phyloP scores from a whole-genome alignment of 1,284 basidiomycete genomes.

The Melampsora americana region DNA sequence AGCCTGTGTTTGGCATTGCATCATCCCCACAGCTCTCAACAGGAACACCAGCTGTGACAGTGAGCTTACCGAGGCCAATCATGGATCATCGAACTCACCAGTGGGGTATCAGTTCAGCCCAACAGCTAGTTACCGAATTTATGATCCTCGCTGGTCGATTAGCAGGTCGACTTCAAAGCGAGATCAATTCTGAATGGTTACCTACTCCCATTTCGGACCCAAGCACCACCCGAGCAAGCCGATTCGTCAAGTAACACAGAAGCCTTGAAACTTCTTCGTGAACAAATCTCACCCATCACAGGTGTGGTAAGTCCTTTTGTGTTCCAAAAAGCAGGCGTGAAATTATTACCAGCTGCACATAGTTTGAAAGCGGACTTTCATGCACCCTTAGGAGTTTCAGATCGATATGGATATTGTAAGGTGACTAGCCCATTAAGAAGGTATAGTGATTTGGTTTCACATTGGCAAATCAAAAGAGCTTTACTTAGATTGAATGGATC shows the following conservation, averaged over 20 bases:
- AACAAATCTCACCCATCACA: constrained; percentile 56
- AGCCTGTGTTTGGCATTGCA: constrained; percentile 17
- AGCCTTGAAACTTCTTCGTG: constrained; percentile 55
- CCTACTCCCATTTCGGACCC: constrained; percentile 66
- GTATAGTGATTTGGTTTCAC: constrained; percentile 75
- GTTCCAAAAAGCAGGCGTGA: constrained; percentile 45
- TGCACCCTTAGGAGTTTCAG: constrained; percentile 67
- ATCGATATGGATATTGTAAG: constrained; percentile 72
- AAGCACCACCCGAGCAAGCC: constrained; percentile 56
- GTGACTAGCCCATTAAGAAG: constrained; percentile 84
- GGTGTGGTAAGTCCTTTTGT: constrained; percentile 48
- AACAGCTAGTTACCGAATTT: constrained; percentile 67
- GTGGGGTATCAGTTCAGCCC: constrained; percentile 46
- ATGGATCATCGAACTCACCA: constrained; percentile 58
- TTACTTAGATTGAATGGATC: constrained; percentile 54
- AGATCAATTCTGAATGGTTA: constrained; percentile 59
- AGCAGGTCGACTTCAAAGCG: constrained; percentile 65
- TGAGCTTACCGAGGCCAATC: constrained; percentile 29
- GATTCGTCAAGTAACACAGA: constrained; percentile 44
- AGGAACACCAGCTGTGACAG: constrained; percentile 17
- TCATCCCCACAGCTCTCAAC: constrained; percentile 3
- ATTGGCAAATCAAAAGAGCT: constrained; percentile 90
- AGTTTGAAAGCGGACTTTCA: constrained; percentile 64
- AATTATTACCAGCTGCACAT: constrained; percentile 57
- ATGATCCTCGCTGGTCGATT: constrained; percentile 80